phyloP scores from a whole-genome alignment of 306 rosid genomes.

The Pyrus pyrifolia region DNA sequence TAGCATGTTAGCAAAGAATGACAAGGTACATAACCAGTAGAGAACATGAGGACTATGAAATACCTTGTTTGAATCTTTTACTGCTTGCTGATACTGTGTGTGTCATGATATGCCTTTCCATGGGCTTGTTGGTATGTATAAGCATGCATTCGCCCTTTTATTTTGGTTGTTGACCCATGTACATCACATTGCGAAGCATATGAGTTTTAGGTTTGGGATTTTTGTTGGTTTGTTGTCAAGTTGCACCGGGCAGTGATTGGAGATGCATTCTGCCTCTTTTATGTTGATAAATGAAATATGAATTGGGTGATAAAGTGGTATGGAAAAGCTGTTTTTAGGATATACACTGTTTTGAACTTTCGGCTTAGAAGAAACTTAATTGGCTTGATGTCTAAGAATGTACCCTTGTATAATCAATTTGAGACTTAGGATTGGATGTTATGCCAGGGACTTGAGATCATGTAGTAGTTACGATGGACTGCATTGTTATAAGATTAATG shows the following conservation, averaged over 20 bases:
- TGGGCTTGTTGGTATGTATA: neutral
- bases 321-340: neutral
- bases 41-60: neutral
- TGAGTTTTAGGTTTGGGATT: neutral
- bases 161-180: neutral
- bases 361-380: neutral
- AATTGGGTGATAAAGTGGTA: neutral
- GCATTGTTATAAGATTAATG: neutral
- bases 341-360: neutral
- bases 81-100: neutral
- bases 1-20: neutral
- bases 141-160: neutral
- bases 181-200: neutral
- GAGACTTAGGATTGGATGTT: neutral
- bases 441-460: neutral
- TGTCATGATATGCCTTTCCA: neutral
- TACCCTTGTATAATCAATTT: neutral
- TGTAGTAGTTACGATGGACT: neutral
- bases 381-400: neutral
- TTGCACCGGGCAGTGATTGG: neutral
- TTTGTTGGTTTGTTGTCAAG: neutral
- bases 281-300: neutral
- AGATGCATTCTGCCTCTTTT: neutral
- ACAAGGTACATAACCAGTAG: neutral
- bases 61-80: neutral